Percentiles rank a stretch among this genome's conserved stretches.
These are phyloP conservation scores for Barnettozyma hawaiiensis DNA, from an alignment of 1,139 yeast genomes.

Conservation along the genomic window DNA sequence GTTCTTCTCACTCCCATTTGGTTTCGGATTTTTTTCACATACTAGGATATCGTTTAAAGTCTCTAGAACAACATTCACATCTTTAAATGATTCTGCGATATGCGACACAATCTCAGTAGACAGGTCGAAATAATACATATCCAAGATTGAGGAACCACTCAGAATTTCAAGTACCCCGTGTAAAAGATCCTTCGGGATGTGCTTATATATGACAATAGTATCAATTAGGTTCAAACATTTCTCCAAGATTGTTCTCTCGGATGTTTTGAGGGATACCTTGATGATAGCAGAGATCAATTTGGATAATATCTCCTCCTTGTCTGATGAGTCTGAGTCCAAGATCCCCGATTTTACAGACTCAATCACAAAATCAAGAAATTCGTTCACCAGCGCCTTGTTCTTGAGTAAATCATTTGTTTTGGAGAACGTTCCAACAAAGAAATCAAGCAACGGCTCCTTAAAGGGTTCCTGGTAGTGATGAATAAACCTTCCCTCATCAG, in stretches of 20 bases:
- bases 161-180: conserved; percentile 40
- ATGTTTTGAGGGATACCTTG: conserved; percentile 40
- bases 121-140: conserved; percentile 34
- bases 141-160: conserved; percentile 42
- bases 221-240: conserved; percentile 43
- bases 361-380: conserved; percentile 33
- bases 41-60: conserved; percentile 36
- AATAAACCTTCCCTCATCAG: conserved; percentile 57
- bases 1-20: conserved; percentile 23
- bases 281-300: conserved; percentile 34
- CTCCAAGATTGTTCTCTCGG: conserved; percentile 36
- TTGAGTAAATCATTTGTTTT: conserved; percentile 18
- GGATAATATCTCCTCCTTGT: conserved; percentile 32
- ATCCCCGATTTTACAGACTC: conserved; percentile 21
- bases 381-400: conserved; percentile 21
- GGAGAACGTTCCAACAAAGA: conserved; percentile 23
- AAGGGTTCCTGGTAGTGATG: conserved; percentile 51
- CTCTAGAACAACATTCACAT: conserved; percentile 33
- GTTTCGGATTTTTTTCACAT: conserved; percentile 11
- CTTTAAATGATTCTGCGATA: conserved; percentile 31
- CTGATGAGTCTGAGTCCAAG: conserved; percentile 2
- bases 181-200: conserved; percentile 39
- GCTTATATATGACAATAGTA: conserved; percentile 42
- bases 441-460: conserved; percentile 38
- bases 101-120: conserved; percentile 36